These are phyloP conservation scores for Clonostachys rosea DNA, from an alignment of 2,329 filamentous ascomycete genomes.

Conservation along the genomic window DNA sequence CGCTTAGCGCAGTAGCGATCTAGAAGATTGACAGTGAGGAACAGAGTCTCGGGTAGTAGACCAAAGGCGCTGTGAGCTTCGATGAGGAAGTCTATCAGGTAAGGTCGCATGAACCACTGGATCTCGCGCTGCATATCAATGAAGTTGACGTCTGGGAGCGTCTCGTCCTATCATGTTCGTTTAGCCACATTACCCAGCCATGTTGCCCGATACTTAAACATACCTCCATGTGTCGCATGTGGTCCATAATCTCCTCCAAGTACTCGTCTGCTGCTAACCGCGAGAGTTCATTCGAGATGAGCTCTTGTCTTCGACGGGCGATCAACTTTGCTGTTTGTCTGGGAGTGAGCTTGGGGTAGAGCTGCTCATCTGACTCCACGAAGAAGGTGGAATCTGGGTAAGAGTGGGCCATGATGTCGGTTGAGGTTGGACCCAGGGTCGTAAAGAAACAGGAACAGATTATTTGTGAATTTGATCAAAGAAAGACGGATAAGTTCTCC, in stretches of 20 bases:
- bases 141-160: slow-evolving; percentile 89
- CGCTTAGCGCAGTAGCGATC: slow-evolving; percentile 97
- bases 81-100: slow-evolving; percentile 95
- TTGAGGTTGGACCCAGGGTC: slow-evolving; percentile 17
- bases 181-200: slow-evolving; percentile 11
- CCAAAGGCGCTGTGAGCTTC: slow-evolving; percentile 96
- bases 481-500: slow-evolving; percentile 45
- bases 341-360: slow-evolving; percentile 55
- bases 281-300: slow-evolving; percentile 85
- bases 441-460: slow-evolving; percentile 8
- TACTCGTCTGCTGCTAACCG: slow-evolving; percentile 84
- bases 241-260: slow-evolving; percentile 86
- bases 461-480: slow-evolving; percentile 23
- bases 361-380: slow-evolving; percentile 49
- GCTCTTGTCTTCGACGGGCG: slow-evolving; percentile 78
- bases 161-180: slow-evolving; percentile 56
- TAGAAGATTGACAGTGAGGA: slow-evolving; percentile 92
- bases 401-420: slow-evolving; percentile 41
- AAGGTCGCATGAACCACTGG: slow-evolving; percentile 99
- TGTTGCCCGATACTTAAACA: slow-evolving; percentile 13
- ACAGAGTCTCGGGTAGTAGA: slow-evolving; percentile 88
- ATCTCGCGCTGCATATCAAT: slow-evolving; percentile 99
- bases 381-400: slow-evolving; percentile 44
- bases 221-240: slow-evolving; percentile 94
- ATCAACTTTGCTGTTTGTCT: slow-evolving; percentile 75